Base-by-base conservation (phyloP, 2,329 filamentous ascomycete species). In the Ophiostoma sp. region DNA sequence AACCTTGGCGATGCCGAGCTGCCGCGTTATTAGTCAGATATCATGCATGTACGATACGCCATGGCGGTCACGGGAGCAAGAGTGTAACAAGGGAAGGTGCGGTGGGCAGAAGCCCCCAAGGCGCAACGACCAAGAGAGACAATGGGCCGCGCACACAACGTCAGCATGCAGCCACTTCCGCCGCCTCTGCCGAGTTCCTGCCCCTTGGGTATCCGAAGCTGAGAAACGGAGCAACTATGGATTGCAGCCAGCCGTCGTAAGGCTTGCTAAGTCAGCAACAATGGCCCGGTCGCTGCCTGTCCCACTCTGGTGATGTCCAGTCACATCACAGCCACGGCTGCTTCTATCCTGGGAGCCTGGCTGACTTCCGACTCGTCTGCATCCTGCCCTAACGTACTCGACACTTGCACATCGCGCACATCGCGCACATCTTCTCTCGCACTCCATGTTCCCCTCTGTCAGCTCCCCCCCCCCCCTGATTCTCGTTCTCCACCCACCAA, bases 101-200 rank as follows among this genome's bases (percentile, higher is more conserved):
- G 49, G 27, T 55, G 49, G 18, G 49, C 49, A 55, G n/a, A 55
- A 55, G 18, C 18, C 49, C 18, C 49, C 27, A 27, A 55, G 49
- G 49, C 18, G 49, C 49, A 55, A 55, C 11, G 49, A 55, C 49
- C 18, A 55, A 55, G 27, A 55, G 49, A 55, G 49, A 11, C 12
- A 55, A 36, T 55, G 49, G n/a, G n/a, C 49, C 49, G 49, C n/a
- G n/a, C 11, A 18, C 18, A 55, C 49, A 55, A 4, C 49, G n/a
- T 11, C 49, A 27, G 27, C n/a, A 55, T 55, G 49, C 49, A 36
- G 49, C 49, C 49, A 55, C 49, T 55, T 55, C n/a, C 49, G 49
- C 49, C 49, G n/a, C n/a, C 49, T 49, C 16, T n/a, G 18, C 18
- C 47, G 47, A 11, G 49, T 14, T 55, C 49, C 18, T 55, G 9